These are phyloP conservation scores for Vigna reflexopilosa DNA, from an alignment of 306 rosid species.

Conservation along the genomic window DNA sequence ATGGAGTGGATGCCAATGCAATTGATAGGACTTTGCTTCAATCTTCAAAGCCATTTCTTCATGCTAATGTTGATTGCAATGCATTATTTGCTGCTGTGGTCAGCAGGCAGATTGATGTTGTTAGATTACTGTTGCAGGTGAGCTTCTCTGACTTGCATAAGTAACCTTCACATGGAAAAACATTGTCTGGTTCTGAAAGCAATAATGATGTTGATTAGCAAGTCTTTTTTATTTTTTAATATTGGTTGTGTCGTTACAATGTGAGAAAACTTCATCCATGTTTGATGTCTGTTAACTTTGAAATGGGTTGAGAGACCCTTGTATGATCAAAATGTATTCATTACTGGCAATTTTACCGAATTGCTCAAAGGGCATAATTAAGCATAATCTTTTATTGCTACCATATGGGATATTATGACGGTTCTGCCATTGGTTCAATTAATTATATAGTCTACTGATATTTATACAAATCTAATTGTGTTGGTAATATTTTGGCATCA, in stretches of 20 bases:
- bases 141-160: conserved; percentile 37
- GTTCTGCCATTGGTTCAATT: background rate
- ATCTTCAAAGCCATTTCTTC: conserved; percentile 67
- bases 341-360: background rate
- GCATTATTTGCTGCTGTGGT: conserved; percentile 67
- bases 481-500: conserved; percentile 26
- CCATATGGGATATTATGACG: background rate
- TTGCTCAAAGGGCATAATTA: conserved; percentile 1
- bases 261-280: conserved; percentile 14
- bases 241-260: conserved; percentile 24
- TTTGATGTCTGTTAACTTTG: background rate
- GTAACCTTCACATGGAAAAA: conserved; percentile 37
- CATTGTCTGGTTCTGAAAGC: conserved; percentile 24
- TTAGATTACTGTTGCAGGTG: conserved; percentile 65
- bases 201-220: conserved; percentile 22
- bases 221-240: background rate
- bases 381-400: background rate
- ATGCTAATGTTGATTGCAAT: conserved; percentile 66
- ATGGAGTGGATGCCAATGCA: conserved; percentile 63
- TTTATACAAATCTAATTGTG: background rate
- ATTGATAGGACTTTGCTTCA: conserved; percentile 61
- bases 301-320: background rate
- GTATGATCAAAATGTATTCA: background rate
- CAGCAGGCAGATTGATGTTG: conserved; percentile 66
- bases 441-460: background rate